Conservation (phyloP, 2,329 filamentous ascomycete species). For the Metarhizium robertsii region DNA sequence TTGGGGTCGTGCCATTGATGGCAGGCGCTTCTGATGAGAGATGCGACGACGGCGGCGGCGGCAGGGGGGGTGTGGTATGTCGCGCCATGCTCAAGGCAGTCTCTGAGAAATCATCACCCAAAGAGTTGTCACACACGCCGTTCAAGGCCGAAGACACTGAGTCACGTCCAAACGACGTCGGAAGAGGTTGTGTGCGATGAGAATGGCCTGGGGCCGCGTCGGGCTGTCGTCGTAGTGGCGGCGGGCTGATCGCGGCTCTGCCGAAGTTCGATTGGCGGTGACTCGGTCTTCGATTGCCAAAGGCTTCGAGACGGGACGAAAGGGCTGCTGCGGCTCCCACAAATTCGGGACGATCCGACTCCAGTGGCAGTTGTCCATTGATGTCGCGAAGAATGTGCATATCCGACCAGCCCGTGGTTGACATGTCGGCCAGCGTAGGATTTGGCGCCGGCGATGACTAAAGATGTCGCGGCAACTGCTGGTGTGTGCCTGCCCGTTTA, state of each 20-base stretch:
- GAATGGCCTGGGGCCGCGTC: background rate
- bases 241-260: constrained; percentile 18
- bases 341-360: background rate
- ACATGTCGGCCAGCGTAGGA: background rate
- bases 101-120: background rate
- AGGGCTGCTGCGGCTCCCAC: background rate
- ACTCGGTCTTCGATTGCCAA: constrained; percentile 2
- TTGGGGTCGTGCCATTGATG: constrained; percentile 10
- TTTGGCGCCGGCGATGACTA: too few species aligned
- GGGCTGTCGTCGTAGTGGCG: constrained; percentile 14
- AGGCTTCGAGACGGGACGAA: constrained; percentile 1
- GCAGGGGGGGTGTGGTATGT: constrained; percentile 13
- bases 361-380: background rate
- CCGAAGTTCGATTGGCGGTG: constrained; percentile 1
- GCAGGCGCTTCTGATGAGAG: constrained; percentile 3
- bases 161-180: background rate
- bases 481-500: too few species aligned
- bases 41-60: constrained; percentile 8
- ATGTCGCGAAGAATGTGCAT: background rate
- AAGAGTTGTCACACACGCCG: background rate
- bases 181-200: background rate
- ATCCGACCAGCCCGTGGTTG: background rate
- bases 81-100: background rate
- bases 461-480: too few species aligned
- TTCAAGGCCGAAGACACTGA: background rate